phyloP scores from a whole-genome alignment of 192 early-diverging fungal genomes.

The Linnemannia schmuckeri region DNA sequence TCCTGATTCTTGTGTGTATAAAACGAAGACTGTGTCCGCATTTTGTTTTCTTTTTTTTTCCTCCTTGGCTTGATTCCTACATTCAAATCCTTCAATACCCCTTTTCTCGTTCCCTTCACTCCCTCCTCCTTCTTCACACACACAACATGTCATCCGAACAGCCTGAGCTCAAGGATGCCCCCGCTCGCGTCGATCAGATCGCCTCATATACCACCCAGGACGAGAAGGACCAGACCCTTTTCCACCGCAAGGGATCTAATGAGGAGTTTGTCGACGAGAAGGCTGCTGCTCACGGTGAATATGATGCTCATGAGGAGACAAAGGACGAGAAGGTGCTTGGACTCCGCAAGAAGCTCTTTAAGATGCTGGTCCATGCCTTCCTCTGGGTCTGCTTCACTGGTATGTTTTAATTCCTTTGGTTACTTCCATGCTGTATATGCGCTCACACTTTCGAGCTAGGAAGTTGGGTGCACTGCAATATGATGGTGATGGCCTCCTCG shows the following conservation, averaged over 20 bases:
- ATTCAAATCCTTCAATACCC: conserved; percentile 18
- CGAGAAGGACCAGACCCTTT: conserved; percentile 39
- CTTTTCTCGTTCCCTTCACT: conserved; percentile 6
- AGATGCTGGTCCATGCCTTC: conserved; percentile 20
- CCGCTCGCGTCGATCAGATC: conserved; percentile 3
- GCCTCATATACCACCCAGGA: background rate
- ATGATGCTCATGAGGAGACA: conserved; percentile 20
- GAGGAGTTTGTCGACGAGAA: conserved; percentile 28
- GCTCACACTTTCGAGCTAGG: too few species aligned
- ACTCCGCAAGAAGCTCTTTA: conserved; percentile 15
- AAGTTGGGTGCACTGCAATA: too few species aligned
- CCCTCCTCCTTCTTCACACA: background rate
- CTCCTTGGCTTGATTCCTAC: conserved; percentile 48
- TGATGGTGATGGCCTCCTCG: too few species aligned
- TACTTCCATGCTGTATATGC: too few species aligned
- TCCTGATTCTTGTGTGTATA: conserved; percentile 12
- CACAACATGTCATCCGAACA: conserved; percentile 27
- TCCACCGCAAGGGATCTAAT: conserved; percentile 28
- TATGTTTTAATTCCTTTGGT: conserved; percentile 3
- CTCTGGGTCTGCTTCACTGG: conserved; percentile 50
- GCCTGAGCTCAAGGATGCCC: conserved; percentile 29
- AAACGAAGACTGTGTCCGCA: conserved; percentile 3
- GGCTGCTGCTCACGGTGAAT: background rate
- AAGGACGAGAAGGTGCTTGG: conserved; percentile 48
- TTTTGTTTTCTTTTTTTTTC: conserved; percentile 21